Conservation (phyloP, 1,284 basidiomycete species). For the Sanghuangporus baumii region DNA sequence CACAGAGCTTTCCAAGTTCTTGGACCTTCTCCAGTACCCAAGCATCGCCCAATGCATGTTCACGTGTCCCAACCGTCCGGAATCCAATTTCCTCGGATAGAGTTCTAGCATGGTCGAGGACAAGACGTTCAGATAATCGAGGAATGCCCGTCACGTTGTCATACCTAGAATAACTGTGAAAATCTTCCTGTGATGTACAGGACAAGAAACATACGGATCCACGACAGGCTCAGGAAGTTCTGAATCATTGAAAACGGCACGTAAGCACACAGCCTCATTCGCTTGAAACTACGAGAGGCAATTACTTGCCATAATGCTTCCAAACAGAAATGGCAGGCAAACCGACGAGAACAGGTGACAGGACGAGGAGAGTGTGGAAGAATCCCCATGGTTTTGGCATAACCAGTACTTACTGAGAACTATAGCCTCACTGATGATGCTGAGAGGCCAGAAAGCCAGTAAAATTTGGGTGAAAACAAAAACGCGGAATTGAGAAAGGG, state of each 20-base stretch:
- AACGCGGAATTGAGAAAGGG: background rate
- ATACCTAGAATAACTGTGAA: background rate
- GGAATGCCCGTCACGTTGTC: conserved; percentile 51
- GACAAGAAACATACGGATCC: conserved; percentile 15
- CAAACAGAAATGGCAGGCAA: conserved; percentile 28
- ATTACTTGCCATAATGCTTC: conserved; percentile 28
- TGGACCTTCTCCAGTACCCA: conserved; percentile 76
- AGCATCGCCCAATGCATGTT: conserved; percentile 81
- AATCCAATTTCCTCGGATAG: conserved; percentile 86
- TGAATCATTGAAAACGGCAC: conserved; percentile 26
- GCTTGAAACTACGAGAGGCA: background rate
- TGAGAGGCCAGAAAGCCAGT: background rate
- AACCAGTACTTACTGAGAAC: background rate
- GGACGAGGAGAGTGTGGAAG: conserved; percentile 30
- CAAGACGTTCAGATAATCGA: conserved; percentile 65
- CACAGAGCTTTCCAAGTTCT: conserved; percentile 55
- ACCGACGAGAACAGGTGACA: conserved; percentile 32
- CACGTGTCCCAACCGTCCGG: conserved; percentile 86
- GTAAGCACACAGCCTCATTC: background rate
- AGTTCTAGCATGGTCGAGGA: conserved; percentile 54
- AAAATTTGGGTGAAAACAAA: background rate
- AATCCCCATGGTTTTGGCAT: conserved; percentile 30
- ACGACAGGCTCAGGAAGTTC: conserved; percentile 3
- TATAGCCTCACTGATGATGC: background rate
- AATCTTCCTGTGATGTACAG: background rate